phyloP scores from a whole-genome alignment of 2,329 filamentous ascomycete species.

The Hymenoscyphus linearis region DNA sequence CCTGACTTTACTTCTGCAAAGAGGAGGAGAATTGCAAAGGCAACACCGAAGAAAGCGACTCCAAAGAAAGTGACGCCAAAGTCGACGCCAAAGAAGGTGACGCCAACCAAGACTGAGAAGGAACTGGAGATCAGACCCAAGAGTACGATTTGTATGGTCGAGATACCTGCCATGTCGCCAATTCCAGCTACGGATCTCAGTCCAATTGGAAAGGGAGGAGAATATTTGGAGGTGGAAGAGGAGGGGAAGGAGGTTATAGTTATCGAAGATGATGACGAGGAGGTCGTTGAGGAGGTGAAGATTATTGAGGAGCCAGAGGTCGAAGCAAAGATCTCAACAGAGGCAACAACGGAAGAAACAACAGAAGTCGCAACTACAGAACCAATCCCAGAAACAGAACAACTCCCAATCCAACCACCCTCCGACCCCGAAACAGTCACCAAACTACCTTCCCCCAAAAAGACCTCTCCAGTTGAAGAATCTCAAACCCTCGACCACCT shows the following conservation, averaged over 20 bases:
- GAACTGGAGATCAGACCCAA: slow-evolving; percentile 8
- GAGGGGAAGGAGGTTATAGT: slow-evolving; percentile 3
- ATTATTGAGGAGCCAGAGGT: background rate
- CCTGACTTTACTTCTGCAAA: slow-evolving; percentile 11
- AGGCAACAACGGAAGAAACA: background rate
- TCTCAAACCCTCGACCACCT: background rate
- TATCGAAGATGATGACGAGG: slow-evolving; percentile 1
- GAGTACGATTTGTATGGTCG: slow-evolving; percentile 21
- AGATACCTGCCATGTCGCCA: slow-evolving; percentile 19
- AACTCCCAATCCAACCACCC: background rate
- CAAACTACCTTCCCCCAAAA: background rate
- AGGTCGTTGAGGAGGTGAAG: background rate
- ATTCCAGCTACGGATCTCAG: background rate
- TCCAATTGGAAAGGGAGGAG: background rate
- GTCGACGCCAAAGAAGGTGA: slow-evolving; percentile 19
- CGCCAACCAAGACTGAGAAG: slow-evolving; percentile 20
- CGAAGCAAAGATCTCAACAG: background rate
- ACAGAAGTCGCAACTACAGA: background rate
- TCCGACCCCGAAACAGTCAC: background rate
- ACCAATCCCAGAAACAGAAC: background rate
- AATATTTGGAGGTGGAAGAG: slow-evolving; percentile 10
- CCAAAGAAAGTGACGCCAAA: too few relatives aligned
- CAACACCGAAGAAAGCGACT: slow-evolving; percentile 13
- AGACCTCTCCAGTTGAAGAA: background rate
- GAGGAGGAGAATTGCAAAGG: slow-evolving; percentile 13